Evolutionary conservation across 2,329 filamentous ascomycete genomes (phyloP).

Genomic region (Lomentospora prolificans): DNA sequence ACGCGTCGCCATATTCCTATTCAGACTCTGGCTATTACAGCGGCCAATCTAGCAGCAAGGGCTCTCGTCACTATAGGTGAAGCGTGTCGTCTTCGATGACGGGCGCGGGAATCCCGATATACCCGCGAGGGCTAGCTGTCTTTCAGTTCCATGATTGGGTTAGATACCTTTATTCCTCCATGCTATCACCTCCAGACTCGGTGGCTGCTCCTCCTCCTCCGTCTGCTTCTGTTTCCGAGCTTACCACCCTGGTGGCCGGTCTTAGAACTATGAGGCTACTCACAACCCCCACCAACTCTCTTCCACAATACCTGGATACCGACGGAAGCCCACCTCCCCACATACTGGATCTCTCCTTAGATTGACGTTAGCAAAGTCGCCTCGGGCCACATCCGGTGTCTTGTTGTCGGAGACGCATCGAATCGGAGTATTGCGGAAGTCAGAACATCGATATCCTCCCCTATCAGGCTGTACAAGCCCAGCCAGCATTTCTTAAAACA

Average conservation of each 20-base stretch:
- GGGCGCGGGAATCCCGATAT: conserved; percentile 16
- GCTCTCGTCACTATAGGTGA: conserved; percentile 35
- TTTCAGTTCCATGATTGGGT: conserved; percentile 7
- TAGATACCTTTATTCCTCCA: conserved; percentile 7
- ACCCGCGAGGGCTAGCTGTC: background rate
- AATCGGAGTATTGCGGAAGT: background rate
- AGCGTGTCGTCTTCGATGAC: conserved; percentile 41
- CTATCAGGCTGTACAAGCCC: background rate
- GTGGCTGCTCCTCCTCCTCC: background rate
- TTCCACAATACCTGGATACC: background rate
- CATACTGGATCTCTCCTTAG: background rate
- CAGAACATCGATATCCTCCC: background rate
- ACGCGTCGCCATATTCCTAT: conserved; percentile 31
- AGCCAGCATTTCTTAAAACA: background rate
- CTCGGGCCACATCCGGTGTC: background rate
- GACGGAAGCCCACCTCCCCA: background rate
- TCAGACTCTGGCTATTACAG: conserved; percentile 47
- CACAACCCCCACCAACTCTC: background rate
- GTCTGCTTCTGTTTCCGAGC: conserved; percentile 3
- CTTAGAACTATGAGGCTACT: background rate
- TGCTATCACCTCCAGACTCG: background rate
- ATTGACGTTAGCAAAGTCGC: background rate
- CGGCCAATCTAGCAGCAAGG: conserved; percentile 30
- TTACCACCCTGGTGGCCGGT: conserved; percentile 3
- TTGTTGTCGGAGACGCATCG: background rate